Evolutionary conservation across 495 filamentous ascomycete species (phyloP).

Genomic region (Usnea hakonensis): DNA sequence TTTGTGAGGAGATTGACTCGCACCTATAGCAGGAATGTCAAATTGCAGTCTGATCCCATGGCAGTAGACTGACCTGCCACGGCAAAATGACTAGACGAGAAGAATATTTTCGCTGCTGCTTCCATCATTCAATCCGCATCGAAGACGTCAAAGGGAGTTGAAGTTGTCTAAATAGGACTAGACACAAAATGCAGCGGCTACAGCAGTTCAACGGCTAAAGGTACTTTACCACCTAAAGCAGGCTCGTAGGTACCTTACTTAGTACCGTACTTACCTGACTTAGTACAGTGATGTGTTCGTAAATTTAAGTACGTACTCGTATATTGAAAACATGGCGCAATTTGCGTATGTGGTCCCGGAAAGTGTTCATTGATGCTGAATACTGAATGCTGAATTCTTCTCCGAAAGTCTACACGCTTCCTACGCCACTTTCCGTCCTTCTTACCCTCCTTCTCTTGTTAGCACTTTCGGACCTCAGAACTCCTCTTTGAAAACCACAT

Average conservation of each 20-base stretch:
- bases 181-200: neutral
- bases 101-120: constrained; percentile 65
- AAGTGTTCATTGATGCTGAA: neutral
- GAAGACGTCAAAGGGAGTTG: neutral
- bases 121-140: constrained; percentile 28
- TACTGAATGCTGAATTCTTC: neutral
- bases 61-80: constrained; percentile 47
- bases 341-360: neutral
- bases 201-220: too few species aligned
- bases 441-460: constrained; percentile 50
- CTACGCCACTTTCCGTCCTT: constrained; percentile 57
- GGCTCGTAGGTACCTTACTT: too few species aligned
- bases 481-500: too few species aligned
- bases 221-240: too few species aligned
- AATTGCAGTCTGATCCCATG: neutral
- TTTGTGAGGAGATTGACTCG: constrained; percentile 72
- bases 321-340: neutral
- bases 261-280: too few species aligned
- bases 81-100: constrained; percentile 73
- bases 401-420: constrained; percentile 41
- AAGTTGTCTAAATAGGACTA: neutral
- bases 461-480: too few species aligned
- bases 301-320: too few species aligned
- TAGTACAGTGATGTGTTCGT: too few species aligned
- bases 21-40: constrained; percentile 41